Evolutionary conservation across 2,329 filamentous ascomycete species (phyloP).

Genomic region (Fusarium irregulare): DNA sequence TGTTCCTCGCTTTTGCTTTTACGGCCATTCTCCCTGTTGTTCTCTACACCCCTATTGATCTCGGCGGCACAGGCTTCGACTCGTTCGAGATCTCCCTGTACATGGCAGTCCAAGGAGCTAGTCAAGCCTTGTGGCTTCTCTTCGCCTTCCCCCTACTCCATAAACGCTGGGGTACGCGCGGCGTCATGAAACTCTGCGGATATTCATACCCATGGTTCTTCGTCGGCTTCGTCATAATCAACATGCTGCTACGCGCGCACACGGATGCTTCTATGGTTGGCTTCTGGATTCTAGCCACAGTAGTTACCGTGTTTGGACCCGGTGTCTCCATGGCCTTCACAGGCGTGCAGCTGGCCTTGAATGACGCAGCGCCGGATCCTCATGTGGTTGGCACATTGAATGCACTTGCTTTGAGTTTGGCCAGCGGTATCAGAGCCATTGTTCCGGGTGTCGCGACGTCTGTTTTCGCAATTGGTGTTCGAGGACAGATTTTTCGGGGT

Average conservation of each 20-base stretch:
- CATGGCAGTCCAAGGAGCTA: conserved; percentile 71
- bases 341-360: conserved; percentile 76
- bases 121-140: conserved; percentile 78
- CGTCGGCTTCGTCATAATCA: conserved; percentile 65
- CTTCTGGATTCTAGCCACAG: conserved; percentile 66
- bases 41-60: conserved; percentile 69
- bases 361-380: conserved; percentile 76
- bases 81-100: conserved; percentile 73
- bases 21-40: conserved; percentile 77
- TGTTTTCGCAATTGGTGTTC: conserved; percentile 75
- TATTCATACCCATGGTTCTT: conserved; percentile 73
- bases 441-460: conserved; percentile 73
- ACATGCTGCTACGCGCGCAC: conserved; percentile 57
- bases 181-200: conserved; percentile 68
- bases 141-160: conserved; percentile 77
- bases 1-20: conserved; percentile 76
- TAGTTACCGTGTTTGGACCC: conserved; percentile 64
- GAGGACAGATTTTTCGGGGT: conserved; percentile 69
- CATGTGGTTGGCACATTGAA: conserved; percentile 77
- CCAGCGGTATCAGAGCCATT: conserved; percentile 72
- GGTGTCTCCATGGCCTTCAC: conserved; percentile 78
- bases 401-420: conserved; percentile 67
- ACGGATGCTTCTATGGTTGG: conserved; percentile 49
- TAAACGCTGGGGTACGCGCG: conserved; percentile 72
- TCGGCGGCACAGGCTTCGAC: conserved; percentile 74